Conservation (phyloP, 495 filamentous ascomycete species). For the Annulohypoxylon stygium region DNA sequence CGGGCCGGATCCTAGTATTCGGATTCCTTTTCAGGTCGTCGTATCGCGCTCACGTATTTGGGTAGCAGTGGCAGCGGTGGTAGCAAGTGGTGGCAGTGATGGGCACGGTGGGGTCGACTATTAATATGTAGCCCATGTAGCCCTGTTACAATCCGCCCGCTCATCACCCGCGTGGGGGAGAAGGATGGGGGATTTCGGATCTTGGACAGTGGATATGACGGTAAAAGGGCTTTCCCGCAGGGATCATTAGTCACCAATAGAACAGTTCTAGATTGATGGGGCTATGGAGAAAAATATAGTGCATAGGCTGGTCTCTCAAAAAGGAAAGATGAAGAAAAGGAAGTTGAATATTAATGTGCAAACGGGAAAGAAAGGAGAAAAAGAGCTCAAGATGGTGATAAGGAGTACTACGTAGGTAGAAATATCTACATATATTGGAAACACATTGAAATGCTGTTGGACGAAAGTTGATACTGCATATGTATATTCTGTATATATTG, state of each 20-base stretch:
- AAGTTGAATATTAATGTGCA: background rate
- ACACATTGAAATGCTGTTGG: background rate
- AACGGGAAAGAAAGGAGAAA: background rate
- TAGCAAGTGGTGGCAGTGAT: constrained; percentile 5
- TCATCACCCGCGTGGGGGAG: constrained; percentile 42
- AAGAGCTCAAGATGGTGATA: background rate
- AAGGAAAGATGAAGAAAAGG: constrained; percentile 13
- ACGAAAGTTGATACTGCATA: constrained; percentile 14
- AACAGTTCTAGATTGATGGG: constrained; percentile 19
- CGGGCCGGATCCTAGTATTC: constrained; percentile 12
- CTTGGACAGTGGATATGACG: constrained; percentile 19
- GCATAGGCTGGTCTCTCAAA: background rate
- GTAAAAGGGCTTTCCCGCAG: constrained; percentile 3
- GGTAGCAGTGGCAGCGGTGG: background rate
- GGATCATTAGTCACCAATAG: constrained; percentile 20
- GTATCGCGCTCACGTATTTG: background rate
- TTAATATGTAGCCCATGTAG: constrained; percentile 31
- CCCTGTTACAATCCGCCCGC: constrained; percentile 35
- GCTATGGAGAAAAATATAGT: background rate
- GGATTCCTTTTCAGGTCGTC: constrained; percentile 19
- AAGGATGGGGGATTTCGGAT: constrained; percentile 26
- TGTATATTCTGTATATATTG: background rate
- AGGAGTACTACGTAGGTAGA: background rate
- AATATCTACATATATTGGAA: constrained; percentile 1
- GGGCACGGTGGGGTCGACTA: constrained; percentile 31